Evolutionary conservation across 2,329 filamentous ascomycete species (phyloP), one percentile per base, ranked within the genome.

Genomic region (Cercospora zeae-maydis): DNA sequence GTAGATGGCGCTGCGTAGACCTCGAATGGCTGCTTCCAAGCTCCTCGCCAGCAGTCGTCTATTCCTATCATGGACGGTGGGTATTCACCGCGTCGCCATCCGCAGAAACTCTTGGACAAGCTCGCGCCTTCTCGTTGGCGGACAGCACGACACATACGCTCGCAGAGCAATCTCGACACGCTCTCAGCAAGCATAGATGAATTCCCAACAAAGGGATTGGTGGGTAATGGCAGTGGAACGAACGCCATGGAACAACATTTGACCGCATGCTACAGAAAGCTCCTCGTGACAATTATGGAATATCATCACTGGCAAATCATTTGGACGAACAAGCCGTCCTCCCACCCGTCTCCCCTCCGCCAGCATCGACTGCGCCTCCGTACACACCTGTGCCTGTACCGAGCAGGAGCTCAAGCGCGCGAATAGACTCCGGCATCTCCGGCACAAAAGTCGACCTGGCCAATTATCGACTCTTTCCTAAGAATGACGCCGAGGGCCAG

Each of bases 331-430:
- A 30, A 55, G 21, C 21, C 19, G 1, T 56, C 37, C 11, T 27
- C 24, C 24, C 6, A 3, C 24, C 6, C 16, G 27, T 47, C 47
- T 34, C 57, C 8, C 36, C 45, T 21, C 47, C 52, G 1, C 49
- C 62, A 31, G 56, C 21, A 10, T 39, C 39, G 11, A 30, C 56
- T 10, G 58, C 51, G 14, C 65, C 65, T 19, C 51, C 62, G 13
- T 67, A 67, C 31, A 67, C 65, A 14, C 65, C 65, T 5, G 53
- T 67, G 51, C 65, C 65, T 10, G 61, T 67, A 4, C 65, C 65
- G 21, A 42, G 47, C 19, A 21, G 65, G n/a, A 45, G 51, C n/a
- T 65, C 65, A 10, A 67, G 65, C n/a, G 60, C 53, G 7, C 42
- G 37, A 19, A 58, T 51, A n/a, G 39, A 27, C n/a, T 49, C 39